These are phyloP conservation scores for Ustilago nuda DNA, from an alignment of 1,284 basidiomycete species.

Conservation along the genomic window DNA sequence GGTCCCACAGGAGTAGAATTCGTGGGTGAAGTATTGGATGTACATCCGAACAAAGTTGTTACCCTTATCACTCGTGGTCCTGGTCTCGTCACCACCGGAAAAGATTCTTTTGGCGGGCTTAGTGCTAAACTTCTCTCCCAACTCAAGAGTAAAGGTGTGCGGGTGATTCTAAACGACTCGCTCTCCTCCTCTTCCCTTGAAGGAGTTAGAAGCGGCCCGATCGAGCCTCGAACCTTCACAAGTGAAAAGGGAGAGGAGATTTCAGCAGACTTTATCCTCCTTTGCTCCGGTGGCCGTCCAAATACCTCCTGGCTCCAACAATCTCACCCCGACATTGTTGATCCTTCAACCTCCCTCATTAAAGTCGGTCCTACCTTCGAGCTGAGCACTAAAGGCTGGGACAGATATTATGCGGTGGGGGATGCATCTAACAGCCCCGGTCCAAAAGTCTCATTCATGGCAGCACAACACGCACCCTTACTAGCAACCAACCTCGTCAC, in stretches of 20 bases:
- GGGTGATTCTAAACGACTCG: constrained; percentile 39
- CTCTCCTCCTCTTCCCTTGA: constrained; percentile 54
- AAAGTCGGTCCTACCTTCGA: constrained; percentile 63
- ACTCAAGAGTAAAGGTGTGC: constrained; percentile 68
- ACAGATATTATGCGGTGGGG: constrained; percentile 61
- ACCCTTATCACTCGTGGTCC: constrained; percentile 66
- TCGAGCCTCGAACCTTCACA: constrained; percentile 21
- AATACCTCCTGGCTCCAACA: constrained; percentile 68
- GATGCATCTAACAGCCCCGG: constrained; percentile 59
- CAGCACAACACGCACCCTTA: constrained; percentile 35
- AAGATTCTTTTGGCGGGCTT: constrained; percentile 45
- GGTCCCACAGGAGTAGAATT: constrained; percentile 72
- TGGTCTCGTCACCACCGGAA: constrained; percentile 32
- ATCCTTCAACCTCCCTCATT: constrained; percentile 57
- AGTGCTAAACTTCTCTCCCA: constrained; percentile 44
- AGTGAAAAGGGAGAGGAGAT: constrained; percentile 28
- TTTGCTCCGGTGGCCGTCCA: constrained; percentile 70
- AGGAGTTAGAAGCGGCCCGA: constrained; percentile 30
- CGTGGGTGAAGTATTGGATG: constrained; percentile 66
- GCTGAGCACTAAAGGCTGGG: constrained; percentile 25
- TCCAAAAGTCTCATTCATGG: constrained; percentile 39
- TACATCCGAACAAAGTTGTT: constrained; percentile 51
- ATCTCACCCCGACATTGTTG: constrained; percentile 64
- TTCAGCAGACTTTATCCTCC: constrained; percentile 70
- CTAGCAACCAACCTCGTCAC: constrained; percentile 51